phyloP scores from a whole-genome alignment of 257 asterid species.

The Solanum piurae region DNA sequence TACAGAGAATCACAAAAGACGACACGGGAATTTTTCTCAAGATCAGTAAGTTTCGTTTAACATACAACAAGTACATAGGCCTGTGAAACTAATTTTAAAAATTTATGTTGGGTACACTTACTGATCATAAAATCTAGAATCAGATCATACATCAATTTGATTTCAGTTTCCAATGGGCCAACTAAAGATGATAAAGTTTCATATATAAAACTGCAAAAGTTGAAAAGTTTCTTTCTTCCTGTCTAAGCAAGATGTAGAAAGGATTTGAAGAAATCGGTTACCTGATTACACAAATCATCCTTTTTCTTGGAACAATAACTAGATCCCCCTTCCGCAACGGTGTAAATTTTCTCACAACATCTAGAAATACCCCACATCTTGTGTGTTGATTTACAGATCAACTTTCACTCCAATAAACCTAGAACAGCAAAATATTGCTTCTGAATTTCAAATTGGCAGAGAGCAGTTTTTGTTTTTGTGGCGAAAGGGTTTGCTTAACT shows the following conservation, averaged over 20 bases:
- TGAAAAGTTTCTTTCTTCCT: not conserved
- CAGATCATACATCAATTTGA: not conserved
- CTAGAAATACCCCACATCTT: slow-evolving; percentile 49
- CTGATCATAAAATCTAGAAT: not conserved
- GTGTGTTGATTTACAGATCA: slow-evolving; percentile 7
- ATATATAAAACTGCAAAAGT: not conserved
- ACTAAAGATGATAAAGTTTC: not conserved
- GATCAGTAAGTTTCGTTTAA: not conserved
- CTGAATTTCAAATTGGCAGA: not conserved
- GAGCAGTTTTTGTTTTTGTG: not conserved
- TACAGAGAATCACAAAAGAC: not conserved
- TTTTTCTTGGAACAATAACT: slow-evolving; percentile 61
- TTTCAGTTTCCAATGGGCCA: not conserved
- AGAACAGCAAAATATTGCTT: not conserved
- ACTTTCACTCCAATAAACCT: not conserved
- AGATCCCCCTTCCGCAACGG: slow-evolving; percentile 79
- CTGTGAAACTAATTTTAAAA: not conserved
- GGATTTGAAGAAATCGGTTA: not conserved
- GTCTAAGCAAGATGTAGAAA: not conserved
- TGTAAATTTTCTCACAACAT: slow-evolving; percentile 48
- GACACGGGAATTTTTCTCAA: not conserved
- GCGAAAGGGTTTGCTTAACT: slow-evolving; percentile 21
- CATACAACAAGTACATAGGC: not conserved
- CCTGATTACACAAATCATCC: slow-evolving; percentile 56
- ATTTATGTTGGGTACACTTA: not conserved